Percentiles rank a stretch among this genome's conserved stretches.
Evolutionary conservation across 2,329 filamentous ascomycete genomes (phyloP).

Genomic region (Penicillium aurantiogriseum): DNA sequence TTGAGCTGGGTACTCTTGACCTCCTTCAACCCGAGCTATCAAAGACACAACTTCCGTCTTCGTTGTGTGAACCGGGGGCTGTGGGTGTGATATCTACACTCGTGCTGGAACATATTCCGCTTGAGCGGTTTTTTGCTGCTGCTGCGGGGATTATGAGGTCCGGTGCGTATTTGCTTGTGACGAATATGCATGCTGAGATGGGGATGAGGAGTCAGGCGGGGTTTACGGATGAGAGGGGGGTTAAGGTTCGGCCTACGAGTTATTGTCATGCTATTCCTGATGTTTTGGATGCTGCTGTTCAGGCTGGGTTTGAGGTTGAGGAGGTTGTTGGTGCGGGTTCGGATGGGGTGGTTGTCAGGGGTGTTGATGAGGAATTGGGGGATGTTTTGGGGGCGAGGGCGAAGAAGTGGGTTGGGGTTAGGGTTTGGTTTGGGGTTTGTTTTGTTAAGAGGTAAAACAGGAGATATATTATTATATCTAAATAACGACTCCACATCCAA

Average conservation of each 20-base stretch:
- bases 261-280: slow-evolving; percentile 56
- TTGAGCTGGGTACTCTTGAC: slow-evolving; percentile 41
- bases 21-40: slow-evolving; percentile 30
- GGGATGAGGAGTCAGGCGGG: slow-evolving; percentile 59
- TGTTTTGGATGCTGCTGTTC: slow-evolving; percentile 51
- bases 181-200: slow-evolving; percentile 69
- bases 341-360: slow-evolving; percentile 42
- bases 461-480: slow-evolving; percentile 2
- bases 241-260: slow-evolving; percentile 60
- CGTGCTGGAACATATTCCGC: slow-evolving; percentile 63
- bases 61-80: slow-evolving; percentile 27
- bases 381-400: slow-evolving; percentile 60
- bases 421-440: slow-evolving; percentile 54
- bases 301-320: slow-evolving; percentile 47
- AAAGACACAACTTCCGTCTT: slow-evolving; percentile 8
- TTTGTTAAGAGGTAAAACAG: slow-evolving; percentile 34
- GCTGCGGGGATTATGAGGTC: slow-evolving; percentile 45
- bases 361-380: slow-evolving; percentile 55
- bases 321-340: slow-evolving; percentile 19
- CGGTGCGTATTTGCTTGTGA: slow-evolving; percentile 57
- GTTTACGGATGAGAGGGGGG: slow-evolving; percentile 56
- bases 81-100: slow-evolving; percentile 59
- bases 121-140: slow-evolving; percentile 57
- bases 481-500: slow-evolving; percentile 3
- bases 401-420: slow-evolving; percentile 61